Evolutionary conservation across 208 protist genomes (phyloP), one percentile per base, ranked within the genome.

Genomic region (Trypanosoma theileri): DNA sequence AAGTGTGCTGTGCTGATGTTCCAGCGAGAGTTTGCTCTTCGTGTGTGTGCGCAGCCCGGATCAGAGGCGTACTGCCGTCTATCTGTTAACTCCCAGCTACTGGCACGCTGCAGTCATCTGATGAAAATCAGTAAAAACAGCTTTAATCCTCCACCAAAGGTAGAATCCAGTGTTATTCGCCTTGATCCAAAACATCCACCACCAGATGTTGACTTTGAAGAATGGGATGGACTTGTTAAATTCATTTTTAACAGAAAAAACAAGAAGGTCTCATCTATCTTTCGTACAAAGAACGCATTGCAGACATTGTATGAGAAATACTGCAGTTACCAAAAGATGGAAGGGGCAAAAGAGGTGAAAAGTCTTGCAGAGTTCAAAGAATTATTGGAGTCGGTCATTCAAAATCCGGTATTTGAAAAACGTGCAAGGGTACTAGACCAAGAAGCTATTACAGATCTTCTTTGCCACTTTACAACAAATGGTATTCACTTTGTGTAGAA

Each of bases 81-180:
- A 12, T 98, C 98, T 17, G 97, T 99, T 19, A 99, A 99, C 81
- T 94, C 98, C 11, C 98, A 99, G 81, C 89, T 99, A 21, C 89
- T 99, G 10, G 86, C 99, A 16, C 94, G 94, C 14, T 97, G 98
- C 44, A 93, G 92, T 46, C 98, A 99, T 71, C 63, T 99, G 14
- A 98, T 99, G 86, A 99, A 99, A 85, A 98, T 99, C 28, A 96
- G 92, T 59, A 98, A 97, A 56, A 99, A 99, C 66, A 99, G 98
- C 74, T 99, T 99, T 85, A 95, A 98, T 63, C 99, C 99, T 40
- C 99, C 99, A 22, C 98, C 98, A 19, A 99, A 99, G 87, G 98
- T 99, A 44, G 98, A 99, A 62, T 99, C 98, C 13, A 93, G 86
- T 50, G 99, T 99, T 22, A 98, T 99, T 50, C 85, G 96, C 44